A percentile compares a stretch with the other conserved stretches of the same genome.
phyloP scores from a whole-genome alignment of 2,329 filamentous ascomycete species.

The Rutstroemia sp. region DNA sequence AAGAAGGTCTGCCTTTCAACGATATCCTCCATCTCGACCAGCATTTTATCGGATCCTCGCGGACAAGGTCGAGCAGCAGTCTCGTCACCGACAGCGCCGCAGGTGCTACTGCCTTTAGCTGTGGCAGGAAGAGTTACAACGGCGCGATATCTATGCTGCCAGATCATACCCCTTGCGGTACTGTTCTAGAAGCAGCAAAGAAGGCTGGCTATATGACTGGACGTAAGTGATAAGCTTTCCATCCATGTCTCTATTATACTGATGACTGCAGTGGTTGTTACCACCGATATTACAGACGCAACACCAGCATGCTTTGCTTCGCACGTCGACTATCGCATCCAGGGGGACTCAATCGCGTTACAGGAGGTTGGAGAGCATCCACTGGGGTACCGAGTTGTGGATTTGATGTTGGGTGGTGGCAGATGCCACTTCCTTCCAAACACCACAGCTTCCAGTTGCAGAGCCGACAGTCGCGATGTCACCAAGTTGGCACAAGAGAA shows the following conservation, averaged over 20 bases:
- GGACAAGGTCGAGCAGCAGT: conserved; percentile 76
- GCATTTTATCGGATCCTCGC: conserved; percentile 83
- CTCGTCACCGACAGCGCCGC: conserved; percentile 93
- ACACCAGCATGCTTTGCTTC: conserved; percentile 93
- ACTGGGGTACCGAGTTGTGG: conserved; percentile 74
- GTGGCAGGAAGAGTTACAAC: conserved; percentile 91
- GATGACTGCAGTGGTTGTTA: conserved; percentile 62
- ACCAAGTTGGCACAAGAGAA: conserved; percentile 65
- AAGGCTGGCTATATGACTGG: conserved; percentile 86
- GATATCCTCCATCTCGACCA: conserved; percentile 76
- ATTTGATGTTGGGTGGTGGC: conserved; percentile 88
- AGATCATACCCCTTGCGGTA: conserved; percentile 80
- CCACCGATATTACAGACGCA: conserved; percentile 89
- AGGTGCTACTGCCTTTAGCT: conserved; percentile 95
- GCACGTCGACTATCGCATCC: conserved; percentile 70
- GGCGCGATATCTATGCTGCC: conserved; percentile 88
- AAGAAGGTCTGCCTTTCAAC: conserved; percentile 61
- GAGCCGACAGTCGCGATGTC: conserved; percentile 70
- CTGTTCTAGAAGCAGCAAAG: conserved; percentile 88
- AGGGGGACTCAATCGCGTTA: conserved; percentile 86
- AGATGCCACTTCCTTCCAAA: conserved; percentile 91
- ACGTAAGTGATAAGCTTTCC: background rate
- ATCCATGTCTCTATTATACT: background rate
- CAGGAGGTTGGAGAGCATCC: conserved; percentile 88
- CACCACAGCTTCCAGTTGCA: conserved; percentile 70